Conservation (phyloP, 768 basidiomycete species). For the Auricularia cornea region DNA sequence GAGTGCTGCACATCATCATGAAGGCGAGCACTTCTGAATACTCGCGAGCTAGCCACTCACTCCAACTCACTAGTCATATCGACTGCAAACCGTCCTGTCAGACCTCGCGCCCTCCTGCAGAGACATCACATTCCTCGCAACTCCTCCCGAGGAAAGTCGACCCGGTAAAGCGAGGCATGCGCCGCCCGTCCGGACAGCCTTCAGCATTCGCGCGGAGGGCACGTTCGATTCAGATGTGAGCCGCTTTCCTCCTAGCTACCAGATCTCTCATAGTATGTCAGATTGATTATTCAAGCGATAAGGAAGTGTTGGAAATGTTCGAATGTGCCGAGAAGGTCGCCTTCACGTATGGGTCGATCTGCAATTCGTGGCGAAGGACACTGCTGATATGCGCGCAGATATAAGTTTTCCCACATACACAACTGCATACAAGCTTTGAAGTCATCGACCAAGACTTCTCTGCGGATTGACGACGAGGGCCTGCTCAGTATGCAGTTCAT, state of each 20-base stretch:
- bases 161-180: constrained; percentile 17
- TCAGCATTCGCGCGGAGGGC: constrained; percentile 74
- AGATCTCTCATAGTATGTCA: constrained; percentile 21
- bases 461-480: constrained; percentile 78
- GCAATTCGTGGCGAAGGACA: no score
- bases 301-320: constrained; percentile 84
- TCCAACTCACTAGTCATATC: constrained; percentile 51
- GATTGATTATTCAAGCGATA: constrained; percentile 96
- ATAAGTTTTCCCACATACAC: constrained; percentile 71
- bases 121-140: constrained; percentile 74
- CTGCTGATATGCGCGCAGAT: no score
- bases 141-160: constrained; percentile 36
- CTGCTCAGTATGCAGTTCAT: constrained; percentile 84
- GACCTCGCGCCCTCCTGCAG: constrained; percentile 88
- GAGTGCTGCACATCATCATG: constrained; percentile 75
- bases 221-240: constrained; percentile 65
- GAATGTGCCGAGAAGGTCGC: constrained; percentile 61
- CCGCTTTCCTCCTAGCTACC: neutral
- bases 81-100: constrained; percentile 86
- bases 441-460: constrained; percentile 77
- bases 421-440: constrained; percentile 68
- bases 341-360: constrained; percentile 48
- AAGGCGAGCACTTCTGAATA: constrained; percentile 63
- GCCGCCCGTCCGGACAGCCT: constrained; percentile 43
- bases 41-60: neutral